Evolutionary conservation across 2,329 filamentous ascomycete species (phyloP).

Genomic region (Aurifilum marmelostoma): DNA sequence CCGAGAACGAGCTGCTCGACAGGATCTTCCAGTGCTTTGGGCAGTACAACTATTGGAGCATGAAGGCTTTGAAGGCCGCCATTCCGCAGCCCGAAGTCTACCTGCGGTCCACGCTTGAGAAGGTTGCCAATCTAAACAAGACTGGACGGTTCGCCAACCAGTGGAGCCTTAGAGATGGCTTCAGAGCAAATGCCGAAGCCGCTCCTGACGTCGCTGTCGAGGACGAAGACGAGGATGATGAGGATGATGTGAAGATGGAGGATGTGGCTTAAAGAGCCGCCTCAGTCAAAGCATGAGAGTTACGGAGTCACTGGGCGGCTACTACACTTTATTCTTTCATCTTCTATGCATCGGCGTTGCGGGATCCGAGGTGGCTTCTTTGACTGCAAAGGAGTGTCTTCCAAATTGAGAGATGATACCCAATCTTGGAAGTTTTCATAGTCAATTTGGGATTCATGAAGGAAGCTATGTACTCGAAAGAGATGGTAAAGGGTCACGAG

Average conservation of each 20-base stretch:
- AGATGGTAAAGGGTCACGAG: neutral
- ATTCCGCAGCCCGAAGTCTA: conserved; percentile 92
- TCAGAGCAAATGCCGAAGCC: conserved; percentile 50
- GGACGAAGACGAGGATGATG: conserved; percentile 64
- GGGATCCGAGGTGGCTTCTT: neutral
- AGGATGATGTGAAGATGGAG: conserved; percentile 75
- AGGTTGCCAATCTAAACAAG: conserved; percentile 81
- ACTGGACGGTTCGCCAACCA: conserved; percentile 83
- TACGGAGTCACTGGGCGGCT: neutral
- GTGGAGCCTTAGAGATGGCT: conserved; percentile 73
- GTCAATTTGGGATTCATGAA: neutral
- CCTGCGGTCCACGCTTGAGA: conserved; percentile 80
- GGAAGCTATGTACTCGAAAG: neutral
- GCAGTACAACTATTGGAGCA: conserved; percentile 89
- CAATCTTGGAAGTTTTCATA: neutral
- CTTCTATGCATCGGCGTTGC: conserved; percentile 5
- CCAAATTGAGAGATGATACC: conserved; percentile 18
- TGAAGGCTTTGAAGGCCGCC: conserved; percentile 77
- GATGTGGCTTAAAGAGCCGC: conserved; percentile 55
- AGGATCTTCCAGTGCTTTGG: conserved; percentile 82
- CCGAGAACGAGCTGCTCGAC: conserved; percentile 85
- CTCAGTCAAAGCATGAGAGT: neutral
- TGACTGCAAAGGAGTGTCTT: neutral
- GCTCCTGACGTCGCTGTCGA: conserved; percentile 51
- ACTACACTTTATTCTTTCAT: neutral